These are phyloP conservation scores for Aureobasidium sp. DNA, from an alignment of 2,329 filamentous ascomycete genomes.

Conservation along the genomic window DNA sequence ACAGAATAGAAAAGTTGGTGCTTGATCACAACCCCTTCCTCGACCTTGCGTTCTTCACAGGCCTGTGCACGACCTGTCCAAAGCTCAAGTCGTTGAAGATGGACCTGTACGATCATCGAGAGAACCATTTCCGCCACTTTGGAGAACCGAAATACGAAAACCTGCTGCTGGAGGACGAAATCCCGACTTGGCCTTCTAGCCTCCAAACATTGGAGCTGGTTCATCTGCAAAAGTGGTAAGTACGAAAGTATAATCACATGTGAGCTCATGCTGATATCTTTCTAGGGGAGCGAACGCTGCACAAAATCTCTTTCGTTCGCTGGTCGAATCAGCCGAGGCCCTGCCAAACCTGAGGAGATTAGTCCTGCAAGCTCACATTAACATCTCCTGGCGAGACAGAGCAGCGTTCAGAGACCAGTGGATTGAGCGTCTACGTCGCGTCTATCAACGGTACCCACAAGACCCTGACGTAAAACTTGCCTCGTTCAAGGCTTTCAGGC, in stretches of 20 bases:
- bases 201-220: conserved; percentile 65
- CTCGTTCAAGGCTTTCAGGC: conserved; percentile 33
- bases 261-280: neutral
- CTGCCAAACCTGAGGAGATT: conserved; percentile 61
- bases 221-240: conserved; percentile 64
- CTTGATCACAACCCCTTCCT: conserved; percentile 74
- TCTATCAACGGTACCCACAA: conserved; percentile 50
- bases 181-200: conserved; percentile 69
- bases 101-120: conserved; percentile 49
- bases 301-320: conserved; percentile 67
- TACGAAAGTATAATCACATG: neutral
- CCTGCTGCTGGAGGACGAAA: conserved; percentile 53
- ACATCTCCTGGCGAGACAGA: conserved; percentile 71
- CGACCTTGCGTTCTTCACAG: conserved; percentile 63
- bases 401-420: conserved; percentile 69
- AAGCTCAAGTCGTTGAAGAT: conserved; percentile 61
- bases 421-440: conserved; percentile 58
- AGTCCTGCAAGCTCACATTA: conserved; percentile 66
- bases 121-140: conserved; percentile 61
- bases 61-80: conserved; percentile 60
- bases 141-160: conserved; percentile 66
- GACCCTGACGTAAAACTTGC: conserved; percentile 36
- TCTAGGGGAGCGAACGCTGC: conserved; percentile 49
- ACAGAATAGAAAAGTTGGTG: conserved; percentile 54
- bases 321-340: conserved; percentile 60